Base-by-base conservation (phyloP, 805 yeast genomes). In the Kodamaea sagamina region DNA sequence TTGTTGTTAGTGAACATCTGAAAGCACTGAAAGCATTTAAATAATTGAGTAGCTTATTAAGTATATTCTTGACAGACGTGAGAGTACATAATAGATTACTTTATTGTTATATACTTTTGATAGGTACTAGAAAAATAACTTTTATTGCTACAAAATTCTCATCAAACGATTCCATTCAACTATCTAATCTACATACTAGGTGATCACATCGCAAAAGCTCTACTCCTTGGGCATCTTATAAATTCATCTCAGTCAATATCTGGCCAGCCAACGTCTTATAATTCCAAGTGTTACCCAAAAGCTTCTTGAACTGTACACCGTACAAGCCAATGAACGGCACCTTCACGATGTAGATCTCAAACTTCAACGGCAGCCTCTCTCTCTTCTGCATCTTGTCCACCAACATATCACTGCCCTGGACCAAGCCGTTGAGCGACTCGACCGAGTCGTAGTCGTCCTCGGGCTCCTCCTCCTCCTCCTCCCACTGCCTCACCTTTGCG, bases 291-390 rank as follows among this genome's bases (percentile, higher is more conserved):
- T 92, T 89, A 57, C 98, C 98, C 45, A 86, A 77, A 22, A 90
- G 76, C 61, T 90, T 90, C 74, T 92, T 92, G 71, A 90, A 89
- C 62, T 92, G 97, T 37, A 90, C 90, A 64, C 98, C 98, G 51
- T 86, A 89, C 47, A 92, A 72, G 4, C 95, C 89, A 42, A 90
- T 86, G 51, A 90, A 75, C 36, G 96, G 96, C 37, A 90, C 95
- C 61, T 89, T 89, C 31, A 90, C 97, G 49, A 90, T 82, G 61
- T 86, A 89, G 49, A 92, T 86, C 60, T 92, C 97, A 64, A 90
- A 90, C 57, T 85, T 82, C 57, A 92, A 74, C 13, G 96, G 95
- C 10, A 72, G 62, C 46, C 56, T 63, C 4, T 68, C 68, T 40
- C 63, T 67, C 46, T 81, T 84, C 50, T 81, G 84, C 36, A 81